phyloP scores from a whole-genome alignment of 176 grass and related monocot genomes.

The sorghum (Sorghum bicolor) region DNA sequence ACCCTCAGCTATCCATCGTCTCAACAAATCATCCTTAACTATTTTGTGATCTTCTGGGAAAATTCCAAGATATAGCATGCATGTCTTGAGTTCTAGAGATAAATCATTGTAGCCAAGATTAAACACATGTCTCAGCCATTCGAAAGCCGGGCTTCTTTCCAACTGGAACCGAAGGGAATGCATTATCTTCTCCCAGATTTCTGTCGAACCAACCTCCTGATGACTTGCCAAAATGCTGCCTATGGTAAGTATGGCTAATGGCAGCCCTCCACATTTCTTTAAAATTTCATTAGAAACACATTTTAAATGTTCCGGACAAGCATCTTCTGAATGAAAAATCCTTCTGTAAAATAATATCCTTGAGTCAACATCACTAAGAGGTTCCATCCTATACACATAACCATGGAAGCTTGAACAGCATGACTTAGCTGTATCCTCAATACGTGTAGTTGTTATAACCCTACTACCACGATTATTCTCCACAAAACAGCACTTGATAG shows the following conservation, averaged over 20 bases:
- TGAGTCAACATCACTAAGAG: not conserved
- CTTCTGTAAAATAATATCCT: not conserved
- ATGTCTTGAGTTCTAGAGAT: not conserved
- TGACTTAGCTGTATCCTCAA: not conserved
- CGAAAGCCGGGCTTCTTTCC: not conserved
- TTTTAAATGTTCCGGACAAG: not conserved
- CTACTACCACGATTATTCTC: not conserved
- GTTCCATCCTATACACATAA: not conserved
- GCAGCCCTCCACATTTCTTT: slow-evolving; percentile 8
- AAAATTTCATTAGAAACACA: not conserved
- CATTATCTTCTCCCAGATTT: not conserved
- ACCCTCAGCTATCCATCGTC: not conserved
- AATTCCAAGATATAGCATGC: not conserved
- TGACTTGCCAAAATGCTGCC: not conserved
- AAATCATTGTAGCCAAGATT: not conserved
- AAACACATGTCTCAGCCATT: not conserved
- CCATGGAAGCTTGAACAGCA: not conserved
- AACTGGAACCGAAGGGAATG: not conserved
- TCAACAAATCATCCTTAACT: not conserved
- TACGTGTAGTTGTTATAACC: not conserved
- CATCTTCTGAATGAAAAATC: not conserved
- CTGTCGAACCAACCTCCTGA: not conserved
- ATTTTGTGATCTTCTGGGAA: not conserved
- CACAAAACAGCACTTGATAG: not conserved
- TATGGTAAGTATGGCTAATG: not conserved